phyloP scores from a whole-genome alignment of 2,329 filamentous ascomycete species.

The Tolypocladium endophyticum region DNA sequence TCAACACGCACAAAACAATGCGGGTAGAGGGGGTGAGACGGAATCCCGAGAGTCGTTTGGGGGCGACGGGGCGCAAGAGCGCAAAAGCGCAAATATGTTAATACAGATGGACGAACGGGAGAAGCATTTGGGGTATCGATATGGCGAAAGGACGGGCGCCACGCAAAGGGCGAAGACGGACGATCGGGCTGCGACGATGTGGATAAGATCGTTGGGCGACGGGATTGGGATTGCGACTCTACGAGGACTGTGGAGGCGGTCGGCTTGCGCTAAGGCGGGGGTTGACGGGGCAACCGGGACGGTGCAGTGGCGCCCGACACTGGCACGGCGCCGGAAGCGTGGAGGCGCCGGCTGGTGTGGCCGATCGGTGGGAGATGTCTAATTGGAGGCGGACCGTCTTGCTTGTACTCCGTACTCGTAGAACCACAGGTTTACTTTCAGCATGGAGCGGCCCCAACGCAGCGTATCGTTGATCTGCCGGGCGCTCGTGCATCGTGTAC shows the following conservation, averaged over 20 bases:
- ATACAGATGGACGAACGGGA: conserved; percentile 19
- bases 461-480: no score
- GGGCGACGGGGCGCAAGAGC: neutral
- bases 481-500: no score
- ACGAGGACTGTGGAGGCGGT: neutral
- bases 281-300: conserved; percentile 1
- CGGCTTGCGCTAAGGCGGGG: neutral
- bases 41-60: neutral
- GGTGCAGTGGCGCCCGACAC: neutral
- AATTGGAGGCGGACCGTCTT: no score
- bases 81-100: conserved; percentile 7
- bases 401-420: no score
- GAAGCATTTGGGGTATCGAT: conserved; percentile 10
- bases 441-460: no score
- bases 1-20: neutral
- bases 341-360: neutral
- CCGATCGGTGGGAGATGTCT: neutral
- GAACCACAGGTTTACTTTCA: no score
- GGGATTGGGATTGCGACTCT: neutral
- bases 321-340: neutral
- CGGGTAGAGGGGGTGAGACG: neutral
- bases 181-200: neutral
- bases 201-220: neutral
- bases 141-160: neutral
- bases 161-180: neutral